A percentile compares a stretch with the other conserved stretches of the same genome.
Evolutionary conservation across 2,329 filamentous ascomycete species (phyloP).

Genomic region (Aspergillus neotritici): DNA sequence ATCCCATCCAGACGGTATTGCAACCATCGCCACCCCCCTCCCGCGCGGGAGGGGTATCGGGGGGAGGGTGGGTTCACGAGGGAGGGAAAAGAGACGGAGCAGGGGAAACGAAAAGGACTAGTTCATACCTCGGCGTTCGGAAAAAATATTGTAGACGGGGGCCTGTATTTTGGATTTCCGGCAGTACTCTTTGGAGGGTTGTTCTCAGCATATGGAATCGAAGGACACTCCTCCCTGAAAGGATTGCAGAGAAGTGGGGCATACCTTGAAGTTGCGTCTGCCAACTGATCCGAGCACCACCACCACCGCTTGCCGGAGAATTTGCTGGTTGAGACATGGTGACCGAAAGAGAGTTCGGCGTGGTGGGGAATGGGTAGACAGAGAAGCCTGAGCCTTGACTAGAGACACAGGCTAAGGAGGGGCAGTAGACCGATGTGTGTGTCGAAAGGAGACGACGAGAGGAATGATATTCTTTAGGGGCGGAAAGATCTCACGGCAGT

Average conservation of each 20-base stretch:
- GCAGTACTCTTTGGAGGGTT: constrained; percentile 51
- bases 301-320: not conserved
- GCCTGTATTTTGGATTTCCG: constrained; percentile 47
- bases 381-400: not conserved
- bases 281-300: constrained; percentile 40
- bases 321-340: constrained; percentile 23
- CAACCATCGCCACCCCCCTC: no score
- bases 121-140: constrained; percentile 63
- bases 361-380: not conserved
- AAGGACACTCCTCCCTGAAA: constrained; percentile 7
- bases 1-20: no score
- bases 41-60: no score
- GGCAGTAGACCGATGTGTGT: not conserved
- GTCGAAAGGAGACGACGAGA: not conserved
- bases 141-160: constrained; percentile 65
- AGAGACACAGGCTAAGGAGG: not conserved
- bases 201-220: constrained; percentile 11
- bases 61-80: constrained; percentile 12
- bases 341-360: constrained; percentile 11
- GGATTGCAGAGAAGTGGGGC: constrained; percentile 18
- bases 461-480: constrained; percentile 1
- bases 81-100: constrained; percentile 3
- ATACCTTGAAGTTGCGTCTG: constrained; percentile 55
- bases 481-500: constrained; percentile 9
- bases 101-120: constrained; percentile 14